These are phyloP conservation scores for Moelleriella libera DNA, from an alignment of 2,329 filamentous ascomycete species.

Conservation along the genomic window DNA sequence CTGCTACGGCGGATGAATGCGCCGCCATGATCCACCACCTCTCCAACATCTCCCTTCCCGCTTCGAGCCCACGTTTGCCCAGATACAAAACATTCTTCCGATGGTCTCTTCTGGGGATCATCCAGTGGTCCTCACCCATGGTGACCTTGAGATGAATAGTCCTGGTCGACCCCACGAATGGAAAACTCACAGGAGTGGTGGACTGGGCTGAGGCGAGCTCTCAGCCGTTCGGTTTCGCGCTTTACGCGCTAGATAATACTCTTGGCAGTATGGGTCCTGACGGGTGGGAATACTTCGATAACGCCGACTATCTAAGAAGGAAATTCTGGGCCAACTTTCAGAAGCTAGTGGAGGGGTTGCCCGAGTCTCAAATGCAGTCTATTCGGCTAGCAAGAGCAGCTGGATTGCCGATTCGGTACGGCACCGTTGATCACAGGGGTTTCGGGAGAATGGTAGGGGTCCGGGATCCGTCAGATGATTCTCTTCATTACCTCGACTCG, in stretches of 20 bases:
- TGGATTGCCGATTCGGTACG: not conserved
- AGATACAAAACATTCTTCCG: not conserved
- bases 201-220: slow-evolving; percentile 15
- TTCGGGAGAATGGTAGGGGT: not conserved
- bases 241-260: slow-evolving; percentile 14
- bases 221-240: slow-evolving; percentile 14
- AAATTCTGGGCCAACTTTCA: slow-evolving; percentile 4
- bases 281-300: slow-evolving; percentile 8
- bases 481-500: not conserved
- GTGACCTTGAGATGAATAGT: slow-evolving; percentile 16
- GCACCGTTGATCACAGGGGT: not conserved
- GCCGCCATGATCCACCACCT: slow-evolving; percentile 3
- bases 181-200: slow-evolving; percentile 14
- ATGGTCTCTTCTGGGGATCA: not conserved
- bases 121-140: slow-evolving; percentile 7
- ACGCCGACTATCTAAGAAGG: slow-evolving; percentile 1
- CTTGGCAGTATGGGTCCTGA: slow-evolving; percentile 7
- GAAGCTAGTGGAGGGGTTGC: not conserved
- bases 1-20: slow-evolving; percentile 3
- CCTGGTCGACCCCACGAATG: slow-evolving; percentile 11
- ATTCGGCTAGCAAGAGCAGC: not conserved
- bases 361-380: not conserved
- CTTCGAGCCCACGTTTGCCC: not conserved
- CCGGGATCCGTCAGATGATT: not conserved
- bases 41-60: slow-evolving; percentile 3